Percentiles rank a stretch among this genome's conserved stretches.
phyloP scores from a whole-genome alignment of 352 stramenopile genomes.

The Phytophthora pisi region DNA sequence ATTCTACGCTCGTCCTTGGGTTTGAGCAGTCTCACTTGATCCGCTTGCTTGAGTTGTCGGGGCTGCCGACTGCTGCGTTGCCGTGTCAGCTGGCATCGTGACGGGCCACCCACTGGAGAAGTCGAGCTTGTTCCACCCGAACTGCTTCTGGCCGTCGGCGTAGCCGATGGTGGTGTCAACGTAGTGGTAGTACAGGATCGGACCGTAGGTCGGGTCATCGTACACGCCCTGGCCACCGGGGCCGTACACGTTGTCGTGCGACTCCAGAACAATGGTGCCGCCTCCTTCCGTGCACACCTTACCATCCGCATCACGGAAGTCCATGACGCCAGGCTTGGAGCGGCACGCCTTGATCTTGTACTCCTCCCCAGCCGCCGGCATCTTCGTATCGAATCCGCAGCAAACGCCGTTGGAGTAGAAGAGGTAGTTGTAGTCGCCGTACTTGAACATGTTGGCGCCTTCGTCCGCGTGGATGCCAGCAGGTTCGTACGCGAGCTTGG shows the following conservation, averaged over 20 bases:
- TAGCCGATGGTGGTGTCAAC: constrained; percentile 50
- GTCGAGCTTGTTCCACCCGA: constrained; percentile 62
- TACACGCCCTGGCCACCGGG: constrained; percentile 32
- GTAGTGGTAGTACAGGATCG: constrained; percentile 33
- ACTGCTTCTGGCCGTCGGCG: constrained; percentile 51
- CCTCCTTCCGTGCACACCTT: constrained; percentile 26
- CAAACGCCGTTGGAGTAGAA: constrained; percentile 36
- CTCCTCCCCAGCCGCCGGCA: constrained; percentile 17
- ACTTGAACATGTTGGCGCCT: constrained; percentile 35
- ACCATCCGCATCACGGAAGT: constrained; percentile 25
- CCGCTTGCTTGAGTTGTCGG: not conserved
- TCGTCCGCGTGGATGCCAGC: constrained; percentile 20
- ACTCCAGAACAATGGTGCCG: constrained; percentile 17
- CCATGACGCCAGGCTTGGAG: constrained; percentile 26
- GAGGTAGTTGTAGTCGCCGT: constrained; percentile 31
- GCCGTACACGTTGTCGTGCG: constrained; percentile 24
- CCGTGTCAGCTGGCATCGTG: not conserved
- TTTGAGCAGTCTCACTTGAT: constrained; percentile 1
- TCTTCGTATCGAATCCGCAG: constrained; percentile 31
- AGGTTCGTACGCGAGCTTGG: constrained; percentile 32
- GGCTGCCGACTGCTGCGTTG: not conserved
- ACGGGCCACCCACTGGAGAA: constrained; percentile 33
- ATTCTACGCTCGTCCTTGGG: not conserved
- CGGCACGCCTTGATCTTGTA: constrained; percentile 39
- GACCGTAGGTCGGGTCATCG: constrained; percentile 24